These are phyloP conservation scores for Penicillium italicum DNA, from an alignment of 2,329 filamentous ascomycete genomes.

Conservation along the genomic window DNA sequence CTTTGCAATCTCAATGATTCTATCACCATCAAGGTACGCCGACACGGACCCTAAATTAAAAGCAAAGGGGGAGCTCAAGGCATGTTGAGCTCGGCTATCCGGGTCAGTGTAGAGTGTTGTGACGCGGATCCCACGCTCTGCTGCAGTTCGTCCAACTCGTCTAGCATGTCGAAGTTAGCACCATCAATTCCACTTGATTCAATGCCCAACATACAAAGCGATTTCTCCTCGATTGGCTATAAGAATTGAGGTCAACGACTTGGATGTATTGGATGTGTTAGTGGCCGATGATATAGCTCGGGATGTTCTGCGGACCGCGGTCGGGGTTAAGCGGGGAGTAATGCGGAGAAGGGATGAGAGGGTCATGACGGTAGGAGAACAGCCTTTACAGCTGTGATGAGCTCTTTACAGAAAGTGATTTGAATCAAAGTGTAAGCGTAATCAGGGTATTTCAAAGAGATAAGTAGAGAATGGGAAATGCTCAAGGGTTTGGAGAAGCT, in stretches of 20 bases:
- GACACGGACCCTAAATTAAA: constrained; percentile 78
- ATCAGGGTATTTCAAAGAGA: constrained; percentile 3
- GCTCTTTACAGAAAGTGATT: not conserved
- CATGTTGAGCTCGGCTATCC: constrained; percentile 83
- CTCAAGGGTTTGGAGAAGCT: constrained; percentile 9
- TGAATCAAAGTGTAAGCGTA: constrained; percentile 10
- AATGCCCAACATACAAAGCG: constrained; percentile 57
- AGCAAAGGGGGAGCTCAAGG: constrained; percentile 75
- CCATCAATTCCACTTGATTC: not conserved
- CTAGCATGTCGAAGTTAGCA: constrained; percentile 30
- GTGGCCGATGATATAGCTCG: constrained; percentile 32
- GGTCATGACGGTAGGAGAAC: constrained; percentile 28
- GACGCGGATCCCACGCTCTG: constrained; percentile 82
- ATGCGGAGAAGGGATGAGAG: constrained; percentile 42
- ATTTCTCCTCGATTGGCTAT: constrained; percentile 98
- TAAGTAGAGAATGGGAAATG: constrained; percentile 4
- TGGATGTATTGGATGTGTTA: constrained; percentile 24
- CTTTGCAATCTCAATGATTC: constrained; percentile 85
- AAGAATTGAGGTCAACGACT: constrained; percentile 68
- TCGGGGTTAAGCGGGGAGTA: constrained; percentile 33
- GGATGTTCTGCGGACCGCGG: constrained; percentile 27
- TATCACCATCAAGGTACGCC: constrained; percentile 88
- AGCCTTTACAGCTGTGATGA: constrained; percentile 11
- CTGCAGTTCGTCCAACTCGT: constrained; percentile 83
- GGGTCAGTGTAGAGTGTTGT: constrained; percentile 95